Evolutionary conservation across 805 yeast genomes (phyloP).

Genomic region (Myxozyma mucilagina): DNA sequence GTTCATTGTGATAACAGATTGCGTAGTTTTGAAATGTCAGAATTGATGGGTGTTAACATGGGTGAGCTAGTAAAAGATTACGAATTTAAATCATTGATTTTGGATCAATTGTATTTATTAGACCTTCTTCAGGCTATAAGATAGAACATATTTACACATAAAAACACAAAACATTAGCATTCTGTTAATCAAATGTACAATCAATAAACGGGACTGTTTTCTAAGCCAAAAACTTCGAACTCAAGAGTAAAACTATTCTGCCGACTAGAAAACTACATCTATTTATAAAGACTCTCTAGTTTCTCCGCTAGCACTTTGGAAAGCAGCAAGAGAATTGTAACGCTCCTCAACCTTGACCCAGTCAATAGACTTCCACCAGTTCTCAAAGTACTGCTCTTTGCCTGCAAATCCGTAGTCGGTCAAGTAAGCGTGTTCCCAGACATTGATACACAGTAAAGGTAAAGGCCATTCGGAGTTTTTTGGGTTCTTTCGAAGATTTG

Average conservation of each 20-base stretch:
- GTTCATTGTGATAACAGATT: no score
- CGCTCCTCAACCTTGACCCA: slow-evolving; percentile 51
- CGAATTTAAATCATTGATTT: no score
- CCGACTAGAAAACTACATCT: background rate
- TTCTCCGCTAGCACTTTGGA: background rate
- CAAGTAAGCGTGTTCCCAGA: slow-evolving; percentile 89
- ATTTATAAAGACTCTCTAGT: background rate
- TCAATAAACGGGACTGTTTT: no score
- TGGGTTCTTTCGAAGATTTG: slow-evolving; percentile 44
- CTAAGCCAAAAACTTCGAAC: background rate
- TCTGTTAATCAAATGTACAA: no score
- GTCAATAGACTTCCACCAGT: slow-evolving; percentile 74
- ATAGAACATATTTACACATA: no score
- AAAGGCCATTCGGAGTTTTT: slow-evolving; percentile 38
- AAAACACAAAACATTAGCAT: no score
- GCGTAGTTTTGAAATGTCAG: no score
- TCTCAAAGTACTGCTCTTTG: slow-evolving; percentile 66
- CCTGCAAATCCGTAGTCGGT: slow-evolving; percentile 81
- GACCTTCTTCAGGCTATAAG: no score
- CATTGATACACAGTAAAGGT: slow-evolving; percentile 73
- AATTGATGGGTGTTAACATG: no score
- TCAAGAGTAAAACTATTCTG: background rate
- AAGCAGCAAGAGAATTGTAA: slow-evolving; percentile 1
- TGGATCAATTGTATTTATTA: no score
- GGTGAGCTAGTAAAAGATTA: no score